These are phyloP conservation scores for Suillus weaverae DNA, from an alignment of 768 basidiomycete genomes.

Conservation along the genomic window DNA sequence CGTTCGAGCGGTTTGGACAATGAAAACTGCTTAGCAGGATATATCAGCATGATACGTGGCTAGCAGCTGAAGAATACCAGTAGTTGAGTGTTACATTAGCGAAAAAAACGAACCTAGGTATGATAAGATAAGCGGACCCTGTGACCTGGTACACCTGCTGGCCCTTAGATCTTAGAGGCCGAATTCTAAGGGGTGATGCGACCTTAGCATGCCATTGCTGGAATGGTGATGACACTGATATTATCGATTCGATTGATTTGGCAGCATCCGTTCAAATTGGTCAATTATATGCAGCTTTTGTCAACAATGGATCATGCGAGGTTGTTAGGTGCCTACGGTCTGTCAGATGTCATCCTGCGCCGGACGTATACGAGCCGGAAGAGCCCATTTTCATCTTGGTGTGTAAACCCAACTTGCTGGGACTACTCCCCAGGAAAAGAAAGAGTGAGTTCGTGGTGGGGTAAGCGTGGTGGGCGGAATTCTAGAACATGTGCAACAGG, in stretches of 20 bases:
- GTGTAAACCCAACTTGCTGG: not conserved
- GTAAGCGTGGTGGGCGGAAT: not conserved
- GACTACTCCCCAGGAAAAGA: not conserved
- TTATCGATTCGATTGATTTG: too few species aligned
- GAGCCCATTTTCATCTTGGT: too few species aligned
- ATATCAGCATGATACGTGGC: not conserved
- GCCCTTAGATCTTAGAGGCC: not conserved
- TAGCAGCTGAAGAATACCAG: not conserved
- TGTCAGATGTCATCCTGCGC: too few species aligned
- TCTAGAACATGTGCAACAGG: not conserved
- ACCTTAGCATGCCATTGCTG: not conserved
- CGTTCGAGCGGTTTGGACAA: not conserved
- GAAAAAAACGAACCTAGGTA: not conserved
- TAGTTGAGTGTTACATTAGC: not conserved
- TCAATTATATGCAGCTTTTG: too few species aligned
- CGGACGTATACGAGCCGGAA: too few species aligned
- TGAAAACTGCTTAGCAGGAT: not conserved
- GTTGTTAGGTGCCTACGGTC: too few species aligned
- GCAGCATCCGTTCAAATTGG: too few species aligned
- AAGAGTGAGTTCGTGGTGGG: not conserved
- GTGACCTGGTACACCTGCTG: not conserved
- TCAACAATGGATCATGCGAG: too few species aligned
- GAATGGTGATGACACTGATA: not conserved
- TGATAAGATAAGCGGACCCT: not conserved
- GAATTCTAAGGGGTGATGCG: not conserved